Evolutionary conservation across 495 filamentous ascomycete genomes (phyloP).

Genomic region (Aspergillus egyptiacus): DNA sequence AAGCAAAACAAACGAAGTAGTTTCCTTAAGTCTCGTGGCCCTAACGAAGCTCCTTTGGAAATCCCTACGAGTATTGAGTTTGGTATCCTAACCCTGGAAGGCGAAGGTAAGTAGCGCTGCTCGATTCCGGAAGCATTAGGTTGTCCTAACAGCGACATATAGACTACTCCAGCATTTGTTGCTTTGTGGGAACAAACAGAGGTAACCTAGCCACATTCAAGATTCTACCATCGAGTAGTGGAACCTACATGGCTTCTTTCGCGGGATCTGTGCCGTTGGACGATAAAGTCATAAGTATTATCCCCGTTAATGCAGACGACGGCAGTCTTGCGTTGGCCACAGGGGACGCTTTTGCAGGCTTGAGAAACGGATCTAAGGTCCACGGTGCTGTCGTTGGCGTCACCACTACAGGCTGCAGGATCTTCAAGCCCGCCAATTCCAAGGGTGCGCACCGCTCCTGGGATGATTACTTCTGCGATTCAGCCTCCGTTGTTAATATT

Average conservation of each 20-base stretch:
- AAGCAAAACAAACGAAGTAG: slow-evolving; percentile 65
- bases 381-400: slow-evolving; percentile 67
- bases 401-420: slow-evolving; percentile 65
- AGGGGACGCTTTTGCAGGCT: slow-evolving; percentile 59
- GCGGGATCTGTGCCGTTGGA: slow-evolving; percentile 61
- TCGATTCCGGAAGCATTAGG: neutral
- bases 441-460: slow-evolving; percentile 88
- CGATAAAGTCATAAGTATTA: slow-evolving; percentile 67
- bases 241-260: slow-evolving; percentile 66
- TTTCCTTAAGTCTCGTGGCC: slow-evolving; percentile 49
- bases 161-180: slow-evolving; percentile 88
- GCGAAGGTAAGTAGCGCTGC: slow-evolving; percentile 51
- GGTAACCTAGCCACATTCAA: slow-evolving; percentile 86
- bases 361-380: slow-evolving; percentile 64
- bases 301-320: slow-evolving; percentile 69
- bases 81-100: slow-evolving; percentile 87
- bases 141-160: slow-evolving; percentile 19
- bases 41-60: slow-evolving; percentile 49
- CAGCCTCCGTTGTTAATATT: slow-evolving; percentile 66
- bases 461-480: slow-evolving; percentile 73
- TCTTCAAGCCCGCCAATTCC: slow-evolving; percentile 76
- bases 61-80: slow-evolving; percentile 80
- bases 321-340: slow-evolving; percentile 72
- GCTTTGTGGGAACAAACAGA: slow-evolving; percentile 82
- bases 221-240: slow-evolving; percentile 64